These are phyloP conservation scores for Fusarium coffeatum DNA, from an alignment of 2,329 filamentous ascomycete genomes.

Conservation along the genomic window DNA sequence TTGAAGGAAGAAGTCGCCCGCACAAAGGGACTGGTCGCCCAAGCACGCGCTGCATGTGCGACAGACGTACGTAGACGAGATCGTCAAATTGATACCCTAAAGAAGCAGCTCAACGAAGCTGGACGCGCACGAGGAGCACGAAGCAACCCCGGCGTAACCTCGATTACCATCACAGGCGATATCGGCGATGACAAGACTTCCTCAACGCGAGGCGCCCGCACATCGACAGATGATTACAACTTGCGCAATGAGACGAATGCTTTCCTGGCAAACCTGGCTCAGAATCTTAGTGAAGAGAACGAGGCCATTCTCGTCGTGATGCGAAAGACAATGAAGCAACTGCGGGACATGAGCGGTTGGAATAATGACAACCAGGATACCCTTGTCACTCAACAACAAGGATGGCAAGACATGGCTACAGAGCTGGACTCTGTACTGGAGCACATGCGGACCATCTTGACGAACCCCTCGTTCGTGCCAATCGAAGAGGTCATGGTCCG, in stretches of 20 bases:
- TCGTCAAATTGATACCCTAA: slow-evolving; percentile 86
- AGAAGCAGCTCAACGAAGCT: slow-evolving; percentile 83
- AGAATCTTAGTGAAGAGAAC: slow-evolving; percentile 90
- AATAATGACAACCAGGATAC: slow-evolving; percentile 50
- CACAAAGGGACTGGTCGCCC: slow-evolving; percentile 81
- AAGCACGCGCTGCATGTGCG: slow-evolving; percentile 86
- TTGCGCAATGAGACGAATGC: slow-evolving; percentile 89
- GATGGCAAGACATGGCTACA: slow-evolving; percentile 73
- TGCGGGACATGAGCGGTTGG: slow-evolving; percentile 76
- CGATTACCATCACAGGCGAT: slow-evolving; percentile 68
- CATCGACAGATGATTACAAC: slow-evolving; percentile 66
- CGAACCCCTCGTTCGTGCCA: slow-evolving; percentile 95
- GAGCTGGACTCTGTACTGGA: slow-evolving; percentile 83
- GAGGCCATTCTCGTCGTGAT: slow-evolving; percentile 81
- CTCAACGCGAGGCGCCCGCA: slow-evolving; percentile 33
- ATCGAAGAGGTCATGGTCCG: slow-evolving; percentile 94
- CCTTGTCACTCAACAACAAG: slow-evolving; percentile 52
- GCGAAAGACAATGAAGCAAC: slow-evolving; percentile 74
- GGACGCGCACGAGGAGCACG: slow-evolving; percentile 69
- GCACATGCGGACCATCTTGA: slow-evolving; percentile 85
- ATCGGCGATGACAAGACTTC: slow-evolving; percentile 61
- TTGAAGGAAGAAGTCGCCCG: slow-evolving; percentile 86
- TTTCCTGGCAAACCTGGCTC: slow-evolving; percentile 86
- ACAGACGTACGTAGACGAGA: slow-evolving; percentile 93
- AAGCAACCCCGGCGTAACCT: slow-evolving; percentile 65